Evolutionary conservation across 371 early-diverging fungal genomes (phyloP), one percentile per base, ranked within the genome.

Genomic region (Fennellomyces sp.): DNA sequence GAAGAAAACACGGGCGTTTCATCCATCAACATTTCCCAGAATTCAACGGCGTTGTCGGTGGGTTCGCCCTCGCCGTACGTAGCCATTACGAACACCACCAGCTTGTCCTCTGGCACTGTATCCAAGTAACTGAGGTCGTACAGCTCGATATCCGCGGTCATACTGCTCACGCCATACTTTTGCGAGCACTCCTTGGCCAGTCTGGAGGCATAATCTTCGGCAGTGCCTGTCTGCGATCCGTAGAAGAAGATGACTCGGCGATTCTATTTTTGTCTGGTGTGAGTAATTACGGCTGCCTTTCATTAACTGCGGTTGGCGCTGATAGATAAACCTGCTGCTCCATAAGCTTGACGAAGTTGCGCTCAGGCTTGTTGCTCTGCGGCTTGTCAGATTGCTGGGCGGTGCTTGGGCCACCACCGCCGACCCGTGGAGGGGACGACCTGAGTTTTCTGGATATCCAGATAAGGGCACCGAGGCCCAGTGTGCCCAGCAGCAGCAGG

Each of bases 221-320:
- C 99, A 21, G 95, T 96, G 56, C 98, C 98, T 26, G 97, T 96
- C 79, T 97, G 98, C 23, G 96, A 96, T 42, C 96, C 97, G 66
- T 91, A 97, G 69, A 96, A 93, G 51, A 92, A 73, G 49, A 93
- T 85, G 15, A 87, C 85, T 65, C 80, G 78, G 61, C 88, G 87
- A 61, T 81, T 86, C 86, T 86, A 56, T 52, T 36, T n/a, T n/a
- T n/a, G n/a, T n/a, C n/a, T n/a, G n/a, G n/a, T n/a, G n/a, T n/a
- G n/a, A n/a, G 36, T 36, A 36, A 36, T n/a, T 36, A 36, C 36
- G 36, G 36, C 36, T n/a, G 36, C 36, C n/a, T 36, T 36, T 8
- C 36, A 15, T 36, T 36, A 8, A 36, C n/a, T 36, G 36, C n/a
- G 36, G n/a, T 36, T 36, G 36, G n/a, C 36, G 36, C 36, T 36